Conservation (phyloP, 2,329 filamentous ascomycete genomes). For the Teratosphaeria viscida region DNA sequence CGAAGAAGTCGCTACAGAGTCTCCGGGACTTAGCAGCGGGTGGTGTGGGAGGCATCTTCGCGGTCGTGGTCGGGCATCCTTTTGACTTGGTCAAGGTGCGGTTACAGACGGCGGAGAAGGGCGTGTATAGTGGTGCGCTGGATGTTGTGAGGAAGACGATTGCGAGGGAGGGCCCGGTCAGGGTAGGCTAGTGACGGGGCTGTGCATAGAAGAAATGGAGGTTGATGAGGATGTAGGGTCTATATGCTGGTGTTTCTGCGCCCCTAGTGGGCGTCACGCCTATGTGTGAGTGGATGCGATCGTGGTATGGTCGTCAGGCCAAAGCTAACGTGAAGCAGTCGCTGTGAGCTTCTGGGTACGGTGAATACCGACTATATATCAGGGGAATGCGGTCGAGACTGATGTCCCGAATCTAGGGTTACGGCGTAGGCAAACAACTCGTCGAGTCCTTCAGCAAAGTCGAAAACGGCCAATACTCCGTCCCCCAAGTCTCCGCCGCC, state of each 20-base stretch:
- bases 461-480: conserved; percentile 61
- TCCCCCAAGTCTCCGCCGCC: conserved; percentile 79
- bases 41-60: conserved; percentile 86
- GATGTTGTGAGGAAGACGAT: conserved; percentile 87
- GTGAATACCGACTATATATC: neutral
- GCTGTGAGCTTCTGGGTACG: conserved; percentile 57
- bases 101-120: conserved; percentile 88
- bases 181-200: conserved; percentile 27
- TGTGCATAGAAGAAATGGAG: neutral
- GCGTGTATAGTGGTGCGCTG: conserved; percentile 79
- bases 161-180: conserved; percentile 67
- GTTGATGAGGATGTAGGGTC: conserved; percentile 42
- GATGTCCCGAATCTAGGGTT: conserved; percentile 51
- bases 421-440: conserved; percentile 87
- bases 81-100: conserved; percentile 98
- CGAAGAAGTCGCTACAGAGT: conserved; percentile 48
- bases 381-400: too few relatives aligned
- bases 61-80: conserved; percentile 84
- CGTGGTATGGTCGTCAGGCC: neutral
- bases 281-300: conserved; percentile 68
- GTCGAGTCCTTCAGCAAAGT: conserved; percentile 59
- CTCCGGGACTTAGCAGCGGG: conserved; percentile 78
- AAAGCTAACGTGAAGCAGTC: conserved; percentile 32
- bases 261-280: conserved; percentile 92
- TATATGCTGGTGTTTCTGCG: conserved; percentile 96